Base-by-base conservation (phyloP, 2,329 filamentous ascomycete genomes). In the Scedosporium dehoogii region DNA sequence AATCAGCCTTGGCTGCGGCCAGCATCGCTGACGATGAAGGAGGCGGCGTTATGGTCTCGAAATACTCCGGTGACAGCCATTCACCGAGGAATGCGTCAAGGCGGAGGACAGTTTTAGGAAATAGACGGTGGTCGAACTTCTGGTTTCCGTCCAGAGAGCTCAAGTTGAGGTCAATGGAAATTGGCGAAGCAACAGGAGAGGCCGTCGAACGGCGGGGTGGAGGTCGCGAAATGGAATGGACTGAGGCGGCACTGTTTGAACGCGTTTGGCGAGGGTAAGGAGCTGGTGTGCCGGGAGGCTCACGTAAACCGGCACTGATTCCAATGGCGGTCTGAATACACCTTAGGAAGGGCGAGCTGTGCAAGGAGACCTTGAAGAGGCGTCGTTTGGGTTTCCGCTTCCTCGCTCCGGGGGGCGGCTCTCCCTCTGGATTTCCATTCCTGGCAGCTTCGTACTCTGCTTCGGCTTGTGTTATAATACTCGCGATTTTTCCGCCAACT, bases 31-130 rank as follows among this genome's bases (percentile, higher is more conserved):
- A 84, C 3, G 91, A 93, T 53, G 86, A 85, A 0, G 94, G 94
- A 10, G 94, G 94, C 3, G 92, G 90, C 0, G 90, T 93, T 66
- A 97, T 97, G 60, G 89, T 83, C 65, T 96, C 92, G 70, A 93
- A 99, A 73, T 99, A 99, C 70, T 92, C 88, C 1, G 92, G 91
- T 1, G 89, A 90, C 33, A 97, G 81, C 94, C 94, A 99, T 79
- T 99, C 94, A 58, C 94, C 93, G 0, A 99, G 81, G 70, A 96
- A 97, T 0, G 92, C 89, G 74, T 99, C 94, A 5, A 99, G 82
- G 0, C 94, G 88, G 58, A 99, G 76, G 9, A 86, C 80, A 3
- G 84, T 78, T 66, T 85, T 88, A 63, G 80, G 78, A 64, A 83
- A 71, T 61, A 71, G 71, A 55, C 68, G 63, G 29, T 65, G 66